Conservation (phyloP, 805 yeast species). For the Candida namnaoensis region DNA sequence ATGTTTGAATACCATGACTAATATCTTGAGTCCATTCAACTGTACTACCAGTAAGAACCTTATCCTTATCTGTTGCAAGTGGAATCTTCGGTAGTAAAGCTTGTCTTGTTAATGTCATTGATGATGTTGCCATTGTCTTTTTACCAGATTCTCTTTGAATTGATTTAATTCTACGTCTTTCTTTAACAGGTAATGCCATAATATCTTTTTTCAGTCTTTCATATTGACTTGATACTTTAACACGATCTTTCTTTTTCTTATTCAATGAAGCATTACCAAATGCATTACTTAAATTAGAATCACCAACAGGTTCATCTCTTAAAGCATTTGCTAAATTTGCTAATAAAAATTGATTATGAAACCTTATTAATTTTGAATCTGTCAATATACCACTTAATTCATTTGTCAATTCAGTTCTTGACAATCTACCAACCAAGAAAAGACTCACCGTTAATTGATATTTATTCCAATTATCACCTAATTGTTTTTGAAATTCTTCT, state of each 20-base stretch:
- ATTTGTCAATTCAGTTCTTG: conserved; percentile 63
- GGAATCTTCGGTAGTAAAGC: conserved; percentile 69
- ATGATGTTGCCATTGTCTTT: conserved; percentile 61
- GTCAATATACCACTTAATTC: conserved; percentile 47
- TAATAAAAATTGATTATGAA: conserved; percentile 78
- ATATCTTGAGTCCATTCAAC: conserved; percentile 91
- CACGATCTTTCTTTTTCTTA: conserved; percentile 36
- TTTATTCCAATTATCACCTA: conserved; percentile 76
- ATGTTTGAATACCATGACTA: conserved; percentile 74
- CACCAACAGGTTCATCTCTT: conserved; percentile 63
- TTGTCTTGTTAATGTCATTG: conserved; percentile 61
- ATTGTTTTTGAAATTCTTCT: conserved; percentile 57
- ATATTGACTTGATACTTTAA: conserved; percentile 60
- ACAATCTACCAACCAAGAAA: conserved; percentile 71
- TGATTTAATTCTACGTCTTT: conserved; percentile 74
- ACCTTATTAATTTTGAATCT: conserved; percentile 26
- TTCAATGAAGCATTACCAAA: conserved; percentile 38
- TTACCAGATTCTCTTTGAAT: conserved; percentile 81
- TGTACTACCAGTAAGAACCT: conserved; percentile 28
- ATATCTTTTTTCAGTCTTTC: conserved; percentile 80
- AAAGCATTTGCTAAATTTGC: conserved; percentile 80
- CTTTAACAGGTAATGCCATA: conserved; percentile 77
- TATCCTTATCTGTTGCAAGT: conserved; percentile 34
- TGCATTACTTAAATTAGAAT: conserved; percentile 30
- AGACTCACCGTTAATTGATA: conserved; percentile 74